Base-by-base conservation (phyloP, 768 basidiomycete genomes). In the Xerocomellus intermedius region DNA sequence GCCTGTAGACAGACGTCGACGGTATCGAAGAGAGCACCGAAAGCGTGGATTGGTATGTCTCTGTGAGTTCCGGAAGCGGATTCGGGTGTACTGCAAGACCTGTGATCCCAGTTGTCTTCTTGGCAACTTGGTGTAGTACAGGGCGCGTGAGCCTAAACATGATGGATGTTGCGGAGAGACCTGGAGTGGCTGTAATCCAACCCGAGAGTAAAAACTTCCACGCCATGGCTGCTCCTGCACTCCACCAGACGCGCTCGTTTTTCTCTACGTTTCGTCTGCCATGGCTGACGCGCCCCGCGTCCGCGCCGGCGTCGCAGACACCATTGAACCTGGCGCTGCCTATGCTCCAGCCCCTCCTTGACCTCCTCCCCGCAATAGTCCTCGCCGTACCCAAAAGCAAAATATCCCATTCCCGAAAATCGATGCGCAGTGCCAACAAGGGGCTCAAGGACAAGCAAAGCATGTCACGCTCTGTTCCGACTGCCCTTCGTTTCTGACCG, bases 371-470 rank as follows among this genome's bases (percentile, higher is more conserved):
- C 13, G 81, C 94, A 1, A 85, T 95, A 69, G 76, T 98, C 19
- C 82, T 94, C 41, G 94, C 94, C 24, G 96, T 96, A 2, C 96
- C 96, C 24, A 98, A 98, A 75, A 89, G 87, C 70, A 95, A 95
- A 74, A 81, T 85, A 12, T 94, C 94, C 0, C 94, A 98, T 73
- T 94, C 92, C 21, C 80, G 91, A 48, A 98, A 98, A 72, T 82
- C 87, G n/a, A 96, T 96, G 94, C 81, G 95, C 39, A 85, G 85
- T 58, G 89, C 94, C 16, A 94, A 94, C 73, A 98, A 98, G 72
- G 94, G 94, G 1, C 74, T 97, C 64, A 92, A 94, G 71, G 94
- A 98, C 73, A 95, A 93, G 71, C 85, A 85, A 56, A 94, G 96
- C 94, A 73, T 8, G 60, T 56, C 32, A 13, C 50, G 19, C 37